Evolutionary conservation across 306 rosid species (phyloP), one percentile per base, ranked within the genome.

Genomic region (Prosopis cineraria): DNA sequence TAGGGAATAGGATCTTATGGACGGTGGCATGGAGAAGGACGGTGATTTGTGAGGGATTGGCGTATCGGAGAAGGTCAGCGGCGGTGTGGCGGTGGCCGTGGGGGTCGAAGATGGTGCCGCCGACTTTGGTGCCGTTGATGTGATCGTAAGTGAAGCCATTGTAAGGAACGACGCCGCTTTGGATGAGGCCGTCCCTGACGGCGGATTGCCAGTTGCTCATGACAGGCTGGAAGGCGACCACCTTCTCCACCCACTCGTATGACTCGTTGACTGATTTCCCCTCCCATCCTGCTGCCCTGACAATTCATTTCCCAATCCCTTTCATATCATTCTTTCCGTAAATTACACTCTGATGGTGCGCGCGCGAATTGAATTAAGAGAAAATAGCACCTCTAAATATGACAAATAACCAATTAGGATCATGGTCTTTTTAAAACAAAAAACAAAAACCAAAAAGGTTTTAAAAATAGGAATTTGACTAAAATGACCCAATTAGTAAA

Each of bases 141-240:
- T 93, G 98, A 67, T 93, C 94, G 20, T 86, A 93, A 4, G 91
- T 93, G 89, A 90, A 93, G 41, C 94, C 96, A 52, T 93, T 93
- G 85, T 86, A 4, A 1, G 98, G 96, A 30, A 39, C 0, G 40
- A 93, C 85, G 0, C 94, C 96, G 0, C 33, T 79, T 68, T 93
- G 91, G 29, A 86, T 0, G 1, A 90, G 31, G 3, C 98, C 98
- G 3, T 83, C 87, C 53, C 88, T 37, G 30, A 93, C 94, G 2
- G 94, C 94, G 3, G 91, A 47, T 7, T 90, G 98, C 98, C 96
- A 89, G 63, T 63, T 78, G 64, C 77, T 47, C 73, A 90, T 33
- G 7, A 53, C 76, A 0, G 96, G 98, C 82, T 78, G 41, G 27
- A 89, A 93, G 2, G 93, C 96, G 80, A 93, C 94, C 41, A 68